Evolutionary conservation across 2,329 filamentous ascomycete genomes (phyloP).

Genomic region (Helotiales sp.): DNA sequence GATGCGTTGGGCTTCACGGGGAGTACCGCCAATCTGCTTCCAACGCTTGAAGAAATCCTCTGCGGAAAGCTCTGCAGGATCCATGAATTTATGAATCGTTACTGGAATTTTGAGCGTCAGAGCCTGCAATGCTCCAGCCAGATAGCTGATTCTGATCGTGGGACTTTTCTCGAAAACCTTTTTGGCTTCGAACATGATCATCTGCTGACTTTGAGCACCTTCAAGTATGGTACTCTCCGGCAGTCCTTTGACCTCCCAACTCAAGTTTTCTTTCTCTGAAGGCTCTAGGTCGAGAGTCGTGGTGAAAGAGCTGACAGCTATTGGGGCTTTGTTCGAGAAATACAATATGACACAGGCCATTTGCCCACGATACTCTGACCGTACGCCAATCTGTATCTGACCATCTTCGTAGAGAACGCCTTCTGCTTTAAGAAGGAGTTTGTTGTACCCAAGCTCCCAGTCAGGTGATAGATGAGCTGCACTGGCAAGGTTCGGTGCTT

Average conservation of each 20-base stretch:
- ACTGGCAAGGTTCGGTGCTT: conserved; percentile 84
- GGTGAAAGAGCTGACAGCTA: conserved; percentile 86
- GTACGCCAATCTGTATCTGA: conserved; percentile 88
- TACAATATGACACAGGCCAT: conserved; percentile 95
- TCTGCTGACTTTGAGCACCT: conserved; percentile 84
- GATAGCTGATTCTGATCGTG: conserved; percentile 91
- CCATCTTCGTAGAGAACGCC: conserved; percentile 94
- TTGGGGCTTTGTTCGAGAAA: conserved; percentile 91
- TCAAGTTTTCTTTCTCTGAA: conserved; percentile 67
- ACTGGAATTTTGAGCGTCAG: conserved; percentile 90
- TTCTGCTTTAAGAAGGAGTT: conserved; percentile 77
- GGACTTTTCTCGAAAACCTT: conserved; percentile 82
- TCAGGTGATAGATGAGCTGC: conserved; percentile 91
- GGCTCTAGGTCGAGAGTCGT: conserved; percentile 87
- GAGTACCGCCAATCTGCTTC: conserved; percentile 93
- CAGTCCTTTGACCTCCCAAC: conserved; percentile 85
- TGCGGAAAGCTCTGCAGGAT: conserved; percentile 79
- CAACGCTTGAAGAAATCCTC: conserved; percentile 99
- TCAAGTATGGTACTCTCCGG: conserved; percentile 81
- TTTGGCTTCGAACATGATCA: conserved; percentile 90
- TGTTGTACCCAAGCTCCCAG: conserved; percentile 90
- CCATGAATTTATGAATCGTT: conserved; percentile 94
- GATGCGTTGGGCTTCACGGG: conserved; percentile 86
- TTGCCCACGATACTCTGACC: conserved; percentile 94
- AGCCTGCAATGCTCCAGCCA: conserved; percentile 91